phyloP scores from a whole-genome alignment of 2,329 filamentous ascomycete species.

The Trichoderma aggressivum region DNA sequence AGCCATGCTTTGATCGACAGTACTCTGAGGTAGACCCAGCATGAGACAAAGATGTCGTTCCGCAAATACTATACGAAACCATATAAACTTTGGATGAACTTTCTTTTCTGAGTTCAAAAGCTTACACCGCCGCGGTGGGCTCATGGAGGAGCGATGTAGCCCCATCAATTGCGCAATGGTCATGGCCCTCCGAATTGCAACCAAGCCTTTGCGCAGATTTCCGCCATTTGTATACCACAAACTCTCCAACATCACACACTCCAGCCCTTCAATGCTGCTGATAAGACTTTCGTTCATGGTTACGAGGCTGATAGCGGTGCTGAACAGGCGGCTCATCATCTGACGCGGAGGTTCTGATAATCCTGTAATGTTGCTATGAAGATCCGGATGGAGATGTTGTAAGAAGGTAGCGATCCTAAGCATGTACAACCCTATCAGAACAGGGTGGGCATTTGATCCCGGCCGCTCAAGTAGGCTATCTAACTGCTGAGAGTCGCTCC shows the following conservation, averaged over 20 bases:
- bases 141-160: neutral
- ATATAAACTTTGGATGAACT: slow-evolving; percentile 27
- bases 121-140: neutral
- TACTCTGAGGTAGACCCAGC: slow-evolving; percentile 38
- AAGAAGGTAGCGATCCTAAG: neutral
- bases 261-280: neutral
- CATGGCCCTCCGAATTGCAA: neutral
- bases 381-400: neutral
- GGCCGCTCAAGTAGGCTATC: neutral
- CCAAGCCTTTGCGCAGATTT: neutral
- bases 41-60: slow-evolving; percentile 40
- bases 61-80: slow-evolving; percentile 37
- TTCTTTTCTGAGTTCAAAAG: neutral
- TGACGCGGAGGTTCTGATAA: neutral
- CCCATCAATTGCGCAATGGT: neutral
- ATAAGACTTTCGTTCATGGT: neutral
- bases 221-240: neutral
- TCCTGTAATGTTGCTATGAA: neutral
- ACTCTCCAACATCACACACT: neutral
- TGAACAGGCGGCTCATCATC: neutral
- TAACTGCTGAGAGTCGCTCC: neutral
- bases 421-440: neutral
- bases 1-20: slow-evolving; percentile 19
- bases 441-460: neutral
- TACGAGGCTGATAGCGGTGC: neutral